Conservation (phyloP, 495 filamentous ascomycete species). For the Echria macrotheca region DNA sequence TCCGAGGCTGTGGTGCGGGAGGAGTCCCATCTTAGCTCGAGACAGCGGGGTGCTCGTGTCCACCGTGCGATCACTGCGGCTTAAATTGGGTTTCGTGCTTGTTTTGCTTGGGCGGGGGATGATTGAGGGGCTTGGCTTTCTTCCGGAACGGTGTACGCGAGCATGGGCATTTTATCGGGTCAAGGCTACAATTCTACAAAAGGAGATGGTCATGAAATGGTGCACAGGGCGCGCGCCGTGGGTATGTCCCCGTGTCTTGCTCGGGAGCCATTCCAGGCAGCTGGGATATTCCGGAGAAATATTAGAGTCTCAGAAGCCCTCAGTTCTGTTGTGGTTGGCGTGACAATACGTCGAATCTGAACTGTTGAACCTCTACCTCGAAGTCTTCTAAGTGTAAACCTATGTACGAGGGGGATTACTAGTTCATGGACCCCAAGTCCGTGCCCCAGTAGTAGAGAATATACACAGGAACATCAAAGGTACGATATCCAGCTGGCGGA, state of each 20-base stretch:
- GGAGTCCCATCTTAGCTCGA: slow-evolving; percentile 62
- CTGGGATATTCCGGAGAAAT: slow-evolving; percentile 2
- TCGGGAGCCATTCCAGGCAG: too few species aligned
- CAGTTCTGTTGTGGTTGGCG: too few species aligned
- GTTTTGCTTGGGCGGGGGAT: slow-evolving; percentile 19
- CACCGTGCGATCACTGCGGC: slow-evolving; percentile 75
- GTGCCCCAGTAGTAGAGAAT: too few species aligned
- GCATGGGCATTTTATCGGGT: slow-evolving; percentile 38
- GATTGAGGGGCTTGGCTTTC: slow-evolving; percentile 35
- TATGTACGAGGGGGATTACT: too few species aligned
- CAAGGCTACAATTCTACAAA: slow-evolving; percentile 35
- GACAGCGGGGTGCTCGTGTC: slow-evolving; percentile 79
- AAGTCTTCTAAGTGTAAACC: too few species aligned
- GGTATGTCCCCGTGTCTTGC: too few species aligned
- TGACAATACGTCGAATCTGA: too few species aligned
- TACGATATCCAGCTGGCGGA: too few species aligned
- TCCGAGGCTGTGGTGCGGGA: slow-evolving; percentile 58
- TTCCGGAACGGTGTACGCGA: slow-evolving; percentile 38
- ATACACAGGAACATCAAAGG: too few species aligned
- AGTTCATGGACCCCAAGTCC: too few species aligned
- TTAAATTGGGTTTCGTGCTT: slow-evolving; percentile 40
- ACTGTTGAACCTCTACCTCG: too few species aligned
- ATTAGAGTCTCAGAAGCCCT: too few species aligned
- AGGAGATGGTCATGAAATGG: slow-evolving; percentile 31
- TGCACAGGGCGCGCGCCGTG: slow-evolving; percentile 17